Evolutionary conservation across 139 green algal species (phyloP).

Genomic region (Chlorella sp.): DNA sequence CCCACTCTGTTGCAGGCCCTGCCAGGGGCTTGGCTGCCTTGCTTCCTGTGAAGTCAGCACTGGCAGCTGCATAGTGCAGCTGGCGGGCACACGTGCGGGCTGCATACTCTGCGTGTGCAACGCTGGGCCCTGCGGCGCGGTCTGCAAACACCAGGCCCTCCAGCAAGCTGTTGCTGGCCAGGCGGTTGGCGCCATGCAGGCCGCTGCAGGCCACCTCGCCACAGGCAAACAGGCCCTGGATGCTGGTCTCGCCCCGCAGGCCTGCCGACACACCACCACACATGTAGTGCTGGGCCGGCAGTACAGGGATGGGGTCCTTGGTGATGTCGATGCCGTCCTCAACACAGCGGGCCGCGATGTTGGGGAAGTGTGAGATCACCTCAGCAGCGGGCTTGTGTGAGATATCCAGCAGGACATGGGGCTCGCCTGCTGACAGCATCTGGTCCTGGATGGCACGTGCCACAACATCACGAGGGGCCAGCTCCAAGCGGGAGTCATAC

Average conservation of each 20-base stretch:
- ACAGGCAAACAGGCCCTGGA: slow-evolving; percentile 87
- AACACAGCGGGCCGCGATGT: slow-evolving; percentile 71
- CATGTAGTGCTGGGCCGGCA: slow-evolving; percentile 95
- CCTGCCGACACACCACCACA: slow-evolving; percentile 92
- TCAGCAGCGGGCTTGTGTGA: slow-evolving; percentile 64
- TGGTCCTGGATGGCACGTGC: slow-evolving; percentile 93
- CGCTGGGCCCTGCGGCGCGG: slow-evolving; percentile 68
- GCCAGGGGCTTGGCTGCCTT: no score
- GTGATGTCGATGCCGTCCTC: slow-evolving; percentile 90
- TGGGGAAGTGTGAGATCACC: slow-evolving; percentile 89
- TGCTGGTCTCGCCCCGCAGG: slow-evolving; percentile 77
- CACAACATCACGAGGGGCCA: slow-evolving; percentile 94
- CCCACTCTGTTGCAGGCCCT: no score
- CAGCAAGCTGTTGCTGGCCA: slow-evolving; percentile 94
- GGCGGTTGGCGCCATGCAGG: slow-evolving; percentile 94
- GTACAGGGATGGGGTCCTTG: slow-evolving; percentile 85
- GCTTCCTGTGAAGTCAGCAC: slow-evolving; percentile 38
- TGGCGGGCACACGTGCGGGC: slow-evolving; percentile 30
- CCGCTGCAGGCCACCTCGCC: slow-evolving; percentile 91
- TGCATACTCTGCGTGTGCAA: slow-evolving; percentile 68
- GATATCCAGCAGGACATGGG: slow-evolving; percentile 93
- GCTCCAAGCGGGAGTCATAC: slow-evolving; percentile 86
- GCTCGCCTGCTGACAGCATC: slow-evolving; percentile 55
- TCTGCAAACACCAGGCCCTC: slow-evolving; percentile 95
- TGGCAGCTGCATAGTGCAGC: slow-evolving; percentile 42